Evolutionary conservation across 2,329 filamentous ascomycete species (phyloP).

Genomic region (Penicillium sp.): DNA sequence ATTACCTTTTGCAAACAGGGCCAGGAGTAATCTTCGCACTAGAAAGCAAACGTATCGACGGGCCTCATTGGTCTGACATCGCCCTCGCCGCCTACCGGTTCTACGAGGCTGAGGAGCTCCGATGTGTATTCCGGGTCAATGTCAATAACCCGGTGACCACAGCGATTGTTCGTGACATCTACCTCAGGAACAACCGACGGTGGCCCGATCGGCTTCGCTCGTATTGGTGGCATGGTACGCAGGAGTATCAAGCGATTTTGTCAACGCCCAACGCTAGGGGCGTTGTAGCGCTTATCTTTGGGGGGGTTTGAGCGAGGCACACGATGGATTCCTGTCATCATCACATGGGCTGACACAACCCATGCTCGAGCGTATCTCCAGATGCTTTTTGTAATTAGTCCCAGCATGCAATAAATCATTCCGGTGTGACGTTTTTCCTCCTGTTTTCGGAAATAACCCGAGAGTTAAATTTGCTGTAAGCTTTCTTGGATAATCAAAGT

Average conservation of each 20-base stretch:
- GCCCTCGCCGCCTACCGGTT: constrained; percentile 3
- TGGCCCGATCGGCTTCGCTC: neutral
- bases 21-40: constrained; percentile 6
- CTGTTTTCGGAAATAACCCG: neutral
- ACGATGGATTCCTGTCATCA: neutral
- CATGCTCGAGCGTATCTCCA: neutral
- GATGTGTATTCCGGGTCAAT: constrained; percentile 6
- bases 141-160: neutral
- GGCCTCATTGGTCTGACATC: constrained; percentile 12
- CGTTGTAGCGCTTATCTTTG: constrained; percentile 2
- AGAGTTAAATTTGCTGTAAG: neutral
- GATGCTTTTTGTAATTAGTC: neutral
- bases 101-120: neutral
- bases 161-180: neutral
- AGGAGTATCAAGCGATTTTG: constrained; percentile 3
- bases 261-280: constrained; percentile 3
- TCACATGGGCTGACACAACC: neutral
- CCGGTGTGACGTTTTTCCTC: neutral
- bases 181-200: neutral
- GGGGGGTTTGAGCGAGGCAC: constrained; percentile 2
- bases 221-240: constrained; percentile 1
- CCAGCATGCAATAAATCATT: neutral
- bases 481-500: neutral
- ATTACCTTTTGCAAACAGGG: constrained; percentile 5
- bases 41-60: neutral